These are phyloP conservation scores for Backusella psychrophila DNA, from an alignment of 192 early-diverging fungal species.

Conservation along the genomic window DNA sequence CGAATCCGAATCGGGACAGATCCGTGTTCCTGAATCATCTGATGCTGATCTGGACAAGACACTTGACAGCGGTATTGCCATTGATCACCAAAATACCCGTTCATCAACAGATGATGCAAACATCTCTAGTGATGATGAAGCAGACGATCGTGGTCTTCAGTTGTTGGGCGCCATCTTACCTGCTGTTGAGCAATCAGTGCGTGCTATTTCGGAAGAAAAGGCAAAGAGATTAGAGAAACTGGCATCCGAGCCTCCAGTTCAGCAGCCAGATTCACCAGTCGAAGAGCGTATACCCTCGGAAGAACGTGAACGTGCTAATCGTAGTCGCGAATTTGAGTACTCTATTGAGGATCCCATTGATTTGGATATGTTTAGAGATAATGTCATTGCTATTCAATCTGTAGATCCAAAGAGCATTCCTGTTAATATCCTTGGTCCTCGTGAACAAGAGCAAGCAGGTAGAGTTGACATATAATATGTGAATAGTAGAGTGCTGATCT, in stretches of 20 bases:
- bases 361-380: slow-evolving; percentile 21
- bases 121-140: not conserved
- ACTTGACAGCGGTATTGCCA: not conserved
- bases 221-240: not conserved
- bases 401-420: slow-evolving; percentile 23
- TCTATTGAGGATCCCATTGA: slow-evolving; percentile 27
- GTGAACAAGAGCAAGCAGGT: slow-evolving; percentile 37
- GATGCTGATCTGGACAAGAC: not conserved
- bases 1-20: not conserved
- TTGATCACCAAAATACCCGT: not conserved
- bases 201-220: not conserved
- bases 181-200: not conserved
- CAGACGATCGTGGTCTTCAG: not conserved
- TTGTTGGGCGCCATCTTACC: slow-evolving; percentile 2
- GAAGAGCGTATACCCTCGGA: not conserved
- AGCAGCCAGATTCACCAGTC: not conserved
- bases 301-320: slow-evolving; percentile 9
- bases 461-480: not conserved
- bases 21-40: not conserved
- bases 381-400: slow-evolving; percentile 13
- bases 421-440: slow-evolving; percentile 28
- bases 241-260: not conserved
- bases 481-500: not conserved
- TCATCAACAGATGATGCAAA: not conserved
- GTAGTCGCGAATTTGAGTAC: slow-evolving; percentile 16